Evolutionary conservation across 805 yeast species (phyloP).

Genomic region (Nakazawaea ernobii): DNA sequence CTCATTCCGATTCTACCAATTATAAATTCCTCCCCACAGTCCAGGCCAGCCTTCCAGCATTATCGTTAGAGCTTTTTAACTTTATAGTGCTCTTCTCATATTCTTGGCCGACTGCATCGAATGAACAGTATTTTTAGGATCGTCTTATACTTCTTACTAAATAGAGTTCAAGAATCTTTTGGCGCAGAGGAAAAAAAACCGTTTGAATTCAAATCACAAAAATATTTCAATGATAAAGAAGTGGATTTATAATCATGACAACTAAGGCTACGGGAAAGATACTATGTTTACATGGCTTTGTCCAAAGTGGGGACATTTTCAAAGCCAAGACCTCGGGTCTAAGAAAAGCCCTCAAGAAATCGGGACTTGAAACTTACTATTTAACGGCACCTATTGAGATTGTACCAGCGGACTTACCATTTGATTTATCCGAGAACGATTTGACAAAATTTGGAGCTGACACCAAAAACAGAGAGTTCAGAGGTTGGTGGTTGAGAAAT

Average conservation of each 20-base stretch:
- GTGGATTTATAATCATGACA: not conserved
- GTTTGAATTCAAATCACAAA: too few species aligned
- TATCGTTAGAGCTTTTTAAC: too few species aligned
- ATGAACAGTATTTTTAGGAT: too few species aligned
- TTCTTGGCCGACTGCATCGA: too few species aligned
- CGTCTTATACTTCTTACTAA: too few species aligned
- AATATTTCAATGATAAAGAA: not conserved
- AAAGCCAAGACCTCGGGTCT: constrained; percentile 87
- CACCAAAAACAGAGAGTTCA: constrained; percentile 27
- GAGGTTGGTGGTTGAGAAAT: constrained; percentile 75
- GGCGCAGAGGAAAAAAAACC: too few species aligned
- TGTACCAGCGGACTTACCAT: constrained; percentile 68
- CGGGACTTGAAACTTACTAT: constrained; percentile 67
- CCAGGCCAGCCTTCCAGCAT: too few species aligned
- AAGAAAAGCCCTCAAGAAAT: constrained; percentile 61
- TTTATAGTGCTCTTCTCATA: too few species aligned
- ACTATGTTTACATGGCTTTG: constrained; percentile 87
- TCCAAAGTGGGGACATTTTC: constrained; percentile 78
- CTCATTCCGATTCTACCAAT: too few species aligned
- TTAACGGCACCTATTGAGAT: constrained; percentile 73
- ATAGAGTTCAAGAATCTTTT: too few species aligned
- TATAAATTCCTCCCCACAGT: too few species aligned
- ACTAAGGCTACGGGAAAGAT: constrained; percentile 38
- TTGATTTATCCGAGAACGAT: constrained; percentile 46
- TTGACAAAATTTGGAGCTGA: constrained; percentile 37